Evolutionary conservation across 2,329 filamentous ascomycete species (phyloP).

Genomic region (Zymoseptoria ardabiliae): DNA sequence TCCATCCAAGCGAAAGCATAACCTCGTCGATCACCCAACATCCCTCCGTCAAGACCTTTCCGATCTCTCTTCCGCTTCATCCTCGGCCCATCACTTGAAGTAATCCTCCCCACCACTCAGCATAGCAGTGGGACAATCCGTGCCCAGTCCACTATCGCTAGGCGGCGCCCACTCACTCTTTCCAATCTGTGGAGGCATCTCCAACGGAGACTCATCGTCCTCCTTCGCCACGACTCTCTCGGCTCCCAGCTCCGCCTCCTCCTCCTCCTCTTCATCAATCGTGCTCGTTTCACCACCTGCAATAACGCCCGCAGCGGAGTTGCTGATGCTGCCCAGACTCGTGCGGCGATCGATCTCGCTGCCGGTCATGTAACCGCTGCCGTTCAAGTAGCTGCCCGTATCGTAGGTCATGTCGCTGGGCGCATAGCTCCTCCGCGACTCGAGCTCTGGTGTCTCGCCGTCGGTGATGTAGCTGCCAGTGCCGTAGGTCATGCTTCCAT

Average conservation of each 20-base stretch:
- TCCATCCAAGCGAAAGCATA: slow-evolving; percentile 4
- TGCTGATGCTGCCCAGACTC: slow-evolving; percentile 32
- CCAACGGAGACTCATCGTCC: slow-evolving; percentile 14
- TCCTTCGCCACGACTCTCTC: slow-evolving; percentile 20
- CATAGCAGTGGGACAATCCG: slow-evolving; percentile 30
- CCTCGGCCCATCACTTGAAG: slow-evolving; percentile 8
- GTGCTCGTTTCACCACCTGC: slow-evolving; percentile 1
- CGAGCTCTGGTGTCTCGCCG: slow-evolving; percentile 27
- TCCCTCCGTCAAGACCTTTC: neutral
- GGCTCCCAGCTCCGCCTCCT: slow-evolving; percentile 22
- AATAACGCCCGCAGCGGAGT: slow-evolving; percentile 29
- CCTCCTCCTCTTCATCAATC: slow-evolving; percentile 14
- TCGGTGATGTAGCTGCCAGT: slow-evolving; percentile 23
- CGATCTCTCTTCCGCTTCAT: neutral
- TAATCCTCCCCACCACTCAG: slow-evolving; percentile 16
- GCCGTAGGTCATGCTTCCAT: slow-evolving; percentile 25
- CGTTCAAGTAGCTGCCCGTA: slow-evolving; percentile 39
- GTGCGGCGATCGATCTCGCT: slow-evolving; percentile 40
- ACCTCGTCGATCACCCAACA: neutral
- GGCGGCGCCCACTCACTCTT: slow-evolving; percentile 26
- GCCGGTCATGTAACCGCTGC: slow-evolving; percentile 44
- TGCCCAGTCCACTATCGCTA: slow-evolving; percentile 35
- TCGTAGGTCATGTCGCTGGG: slow-evolving; percentile 40
- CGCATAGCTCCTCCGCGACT: slow-evolving; percentile 35
- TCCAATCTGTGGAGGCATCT: slow-evolving; percentile 13